Percentiles rank a stretch among this genome's conserved stretches.
Conservation (phyloP, 23 red algal species). For the Cyanidioschyzon merolae region DNA sequence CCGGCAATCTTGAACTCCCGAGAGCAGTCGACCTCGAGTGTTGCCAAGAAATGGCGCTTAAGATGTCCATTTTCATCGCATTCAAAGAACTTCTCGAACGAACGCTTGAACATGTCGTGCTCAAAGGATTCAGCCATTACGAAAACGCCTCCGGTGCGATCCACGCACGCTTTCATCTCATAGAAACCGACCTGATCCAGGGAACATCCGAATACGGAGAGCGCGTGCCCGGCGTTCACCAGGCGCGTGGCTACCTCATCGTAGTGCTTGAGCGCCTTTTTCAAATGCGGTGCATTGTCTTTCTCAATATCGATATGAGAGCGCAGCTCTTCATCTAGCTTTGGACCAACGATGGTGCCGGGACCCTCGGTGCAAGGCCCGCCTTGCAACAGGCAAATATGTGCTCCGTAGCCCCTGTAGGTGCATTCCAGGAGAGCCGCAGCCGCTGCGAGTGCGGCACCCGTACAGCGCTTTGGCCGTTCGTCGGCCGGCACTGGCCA, state of each 20-base stretch:
- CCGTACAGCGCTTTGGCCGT: slow-evolving; percentile 61
- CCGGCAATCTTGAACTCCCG: slow-evolving; percentile 90
- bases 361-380: slow-evolving; percentile 72
- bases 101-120: slow-evolving; percentile 92
- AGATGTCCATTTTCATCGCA: slow-evolving; percentile 28
- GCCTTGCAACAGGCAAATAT: slow-evolving; percentile 59
- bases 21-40: slow-evolving; percentile 56
- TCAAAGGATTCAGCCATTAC: slow-evolving; percentile 77
- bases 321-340: slow-evolving; percentile 77
- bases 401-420: slow-evolving; percentile 49
- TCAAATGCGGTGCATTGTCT: slow-evolving; percentile 85
- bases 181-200: slow-evolving; percentile 96
- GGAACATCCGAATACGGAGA: slow-evolving; percentile 75
- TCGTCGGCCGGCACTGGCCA: slow-evolving; percentile 78
- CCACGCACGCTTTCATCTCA: slow-evolving; percentile 98
- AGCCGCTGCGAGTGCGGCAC: slow-evolving; percentile 63
- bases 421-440: slow-evolving; percentile 74
- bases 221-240: slow-evolving; percentile 89
- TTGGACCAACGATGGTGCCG: slow-evolving; percentile 74
- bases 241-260: slow-evolving; percentile 70
- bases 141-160: slow-evolving; percentile 93
- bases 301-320: slow-evolving; percentile 97
- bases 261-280: slow-evolving; percentile 72
- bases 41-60: slow-evolving; percentile 48
- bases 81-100: slow-evolving; percentile 92